Base-by-base conservation (phyloP, 192 early-diverging fungal genomes). In the Gonapodya prolifera region DNA sequence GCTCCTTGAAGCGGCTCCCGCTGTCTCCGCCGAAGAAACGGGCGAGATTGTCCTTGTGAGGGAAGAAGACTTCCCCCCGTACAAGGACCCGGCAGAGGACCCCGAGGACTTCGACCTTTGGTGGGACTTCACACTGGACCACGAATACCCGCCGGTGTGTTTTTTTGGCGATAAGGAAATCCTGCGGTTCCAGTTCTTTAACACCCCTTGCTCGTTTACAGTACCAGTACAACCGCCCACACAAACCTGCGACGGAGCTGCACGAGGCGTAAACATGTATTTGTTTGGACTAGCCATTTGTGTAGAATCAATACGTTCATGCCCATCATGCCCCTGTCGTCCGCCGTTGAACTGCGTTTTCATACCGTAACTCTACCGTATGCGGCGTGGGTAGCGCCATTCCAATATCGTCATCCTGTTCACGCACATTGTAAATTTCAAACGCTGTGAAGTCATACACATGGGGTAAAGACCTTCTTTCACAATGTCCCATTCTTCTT, bases 11-110 rank as follows among this genome's bases (percentile, higher is more conserved):
- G 28, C 32, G 8, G 18, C 71, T 2, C 71, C 71, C 29, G 71
- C 71, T 18, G 16, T 13, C 28, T 32, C 71, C 31, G 32, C 8
- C 31, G 71, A 73, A 73, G 71, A 73, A 32, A 32, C 28, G 28
- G 71, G 71, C 71, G 71, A 73, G 71, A 73, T 73, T 73, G 71
- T 73, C 8, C 71, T 73, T 29, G 71, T 73, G 8, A 73, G 71
- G 31, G 71, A 18, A 32, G 71, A 73, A 32, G 71, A 73, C 71
- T 73, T 73, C 31, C 71, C 71, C 31, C 28, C 71, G 2, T 73
- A 73, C 71, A 32, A 30, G 28, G 71, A 73, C 71, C 71, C 71
- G 16, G 32, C 32, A 13, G 71, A 73, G 71, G 32, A 73, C 31
- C 71, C 71, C 71, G 71, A 73, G 71, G 71, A 73, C 31, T 73